Conservation (phyloP, 495 filamentous ascomycete genomes). For the Penicillium ochrochloron region DNA sequence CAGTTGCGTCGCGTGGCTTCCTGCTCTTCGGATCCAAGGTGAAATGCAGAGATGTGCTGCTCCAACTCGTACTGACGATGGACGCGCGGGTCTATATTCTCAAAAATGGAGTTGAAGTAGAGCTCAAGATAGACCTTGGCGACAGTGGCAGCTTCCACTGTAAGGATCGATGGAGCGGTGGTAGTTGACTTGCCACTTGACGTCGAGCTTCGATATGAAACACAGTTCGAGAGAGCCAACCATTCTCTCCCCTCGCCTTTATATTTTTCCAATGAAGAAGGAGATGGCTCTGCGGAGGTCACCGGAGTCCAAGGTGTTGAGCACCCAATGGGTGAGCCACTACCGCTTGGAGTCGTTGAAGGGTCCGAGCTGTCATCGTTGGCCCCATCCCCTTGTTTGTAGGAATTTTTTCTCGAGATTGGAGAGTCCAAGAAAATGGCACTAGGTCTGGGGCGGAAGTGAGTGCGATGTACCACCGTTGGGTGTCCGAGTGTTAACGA, state of each 20-base stretch:
- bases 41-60: constrained; percentile 55
- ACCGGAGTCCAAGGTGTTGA: constrained; percentile 45
- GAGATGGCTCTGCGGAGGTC: constrained; percentile 40
- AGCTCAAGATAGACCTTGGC: constrained; percentile 89
- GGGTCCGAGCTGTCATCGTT: constrained; percentile 47
- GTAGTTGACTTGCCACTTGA: constrained; percentile 25
- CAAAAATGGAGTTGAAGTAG: constrained; percentile 71
- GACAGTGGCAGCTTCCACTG: constrained; percentile 75
- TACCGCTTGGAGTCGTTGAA: constrained; percentile 43
- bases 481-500: constrained; percentile 55
- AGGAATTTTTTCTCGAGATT: constrained; percentile 3
- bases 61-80: constrained; percentile 72
- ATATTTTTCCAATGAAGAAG: constrained; percentile 22
- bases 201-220: constrained; percentile 17
- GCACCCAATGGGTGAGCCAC: constrained; percentile 34
- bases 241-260: constrained; percentile 16
- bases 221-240: constrained; percentile 12
- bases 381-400: constrained; percentile 35
- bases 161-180: constrained; percentile 65
- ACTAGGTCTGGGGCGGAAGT: constrained; percentile 49
- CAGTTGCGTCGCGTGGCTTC: constrained; percentile 60
- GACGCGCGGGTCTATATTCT: constrained; percentile 60
- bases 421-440: constrained; percentile 37
- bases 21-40: constrained; percentile 60
- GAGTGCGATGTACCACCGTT: constrained; percentile 58